These are phyloP conservation scores for Kazachstania kunashirensis DNA, from an alignment of 805 yeast genomes.

Conservation along the genomic window DNA sequence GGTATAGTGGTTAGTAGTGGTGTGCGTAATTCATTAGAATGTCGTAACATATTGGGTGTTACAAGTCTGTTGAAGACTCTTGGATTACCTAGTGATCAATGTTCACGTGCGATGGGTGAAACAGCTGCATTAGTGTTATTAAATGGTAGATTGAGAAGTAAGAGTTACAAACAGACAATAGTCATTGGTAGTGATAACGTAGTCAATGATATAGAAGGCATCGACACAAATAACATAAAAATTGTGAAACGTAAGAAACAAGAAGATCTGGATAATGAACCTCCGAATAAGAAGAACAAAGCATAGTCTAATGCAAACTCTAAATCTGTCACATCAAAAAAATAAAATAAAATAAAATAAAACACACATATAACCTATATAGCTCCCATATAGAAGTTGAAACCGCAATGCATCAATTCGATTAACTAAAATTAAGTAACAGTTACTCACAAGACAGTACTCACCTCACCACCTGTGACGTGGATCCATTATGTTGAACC, in stretches of 20 bases:
- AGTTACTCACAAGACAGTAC: too few species aligned
- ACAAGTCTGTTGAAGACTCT: conserved; percentile 53
- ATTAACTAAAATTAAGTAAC: too few species aligned
- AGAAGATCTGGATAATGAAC: too few species aligned
- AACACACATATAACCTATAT: too few species aligned
- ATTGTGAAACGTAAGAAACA: conserved; percentile 22
- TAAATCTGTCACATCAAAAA: too few species aligned
- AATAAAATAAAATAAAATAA: too few species aligned
- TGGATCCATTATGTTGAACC: too few species aligned
- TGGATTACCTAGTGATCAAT: conserved; percentile 59
- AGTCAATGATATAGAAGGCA: conserved; percentile 15
- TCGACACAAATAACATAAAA: conserved; percentile 12
- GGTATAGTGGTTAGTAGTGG: conserved; percentile 80
- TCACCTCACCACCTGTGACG: too few species aligned
- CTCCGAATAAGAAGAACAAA: too few species aligned
- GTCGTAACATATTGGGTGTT: conserved; percentile 63
- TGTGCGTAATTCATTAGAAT: conserved; percentile 43
- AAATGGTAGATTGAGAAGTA: conserved; percentile 63
- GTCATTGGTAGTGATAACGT: conserved; percentile 39
- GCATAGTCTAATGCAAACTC: too few species aligned
- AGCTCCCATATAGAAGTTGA: too few species aligned
- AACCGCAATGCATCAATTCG: too few species aligned
- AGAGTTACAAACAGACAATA: conserved; percentile 70
- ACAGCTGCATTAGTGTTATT: conserved; percentile 56
- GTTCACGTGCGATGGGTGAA: conserved; percentile 48